Base-by-base conservation (phyloP, 2,329 filamentous ascomycete genomes). In the Graphilbum sp. region DNA sequence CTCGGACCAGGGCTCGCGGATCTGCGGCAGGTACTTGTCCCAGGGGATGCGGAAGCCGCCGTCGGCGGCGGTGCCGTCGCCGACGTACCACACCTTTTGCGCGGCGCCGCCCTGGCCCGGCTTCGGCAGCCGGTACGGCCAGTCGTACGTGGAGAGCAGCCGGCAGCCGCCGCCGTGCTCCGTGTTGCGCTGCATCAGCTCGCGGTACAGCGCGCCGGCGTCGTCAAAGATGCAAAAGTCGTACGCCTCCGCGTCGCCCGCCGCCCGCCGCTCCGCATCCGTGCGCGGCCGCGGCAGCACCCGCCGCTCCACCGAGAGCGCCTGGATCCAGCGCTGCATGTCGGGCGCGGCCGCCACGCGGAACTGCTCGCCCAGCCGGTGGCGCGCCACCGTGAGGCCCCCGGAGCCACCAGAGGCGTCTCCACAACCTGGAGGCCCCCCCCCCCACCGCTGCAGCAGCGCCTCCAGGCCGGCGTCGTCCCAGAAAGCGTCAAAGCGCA, bases 81-180 rank as follows among this genome's bases (percentile, higher is more conserved):
- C 38, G 17, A 40, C 38, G 19, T 40, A 34, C 38, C 38, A 40
- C 3, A 36, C 23, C 20, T 40, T 40, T 31, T 40, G 38, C 2
- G 34, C 21, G 8, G 33, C 29, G 16, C 35, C 32, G 17, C 39
- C 32, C 20, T 41, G 32, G 9, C 39, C 39, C 5, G 35, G 16
- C 17, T 32, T 31, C 16, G 39, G 39, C 27, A 41, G 32, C 17
- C 39, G 39, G 17, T 41, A 41, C 16, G 39, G 39, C 25, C 25
- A 41, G 32, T 41, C 39, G 35, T 41, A 41, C 27, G 39, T 41
- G 15, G 39, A 34, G 20, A 41, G 32, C 27, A 41, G 39, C 17
- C 39, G 35, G 10, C 23, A 20, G 30, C 34, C 39, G 15, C 39
- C 38, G 32, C 35, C 39, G 16, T 33, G 23, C 19, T 40, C 38